phyloP scores from a whole-genome alignment of 345 rosid species.

The Eucalyptus erythrocorys region DNA sequence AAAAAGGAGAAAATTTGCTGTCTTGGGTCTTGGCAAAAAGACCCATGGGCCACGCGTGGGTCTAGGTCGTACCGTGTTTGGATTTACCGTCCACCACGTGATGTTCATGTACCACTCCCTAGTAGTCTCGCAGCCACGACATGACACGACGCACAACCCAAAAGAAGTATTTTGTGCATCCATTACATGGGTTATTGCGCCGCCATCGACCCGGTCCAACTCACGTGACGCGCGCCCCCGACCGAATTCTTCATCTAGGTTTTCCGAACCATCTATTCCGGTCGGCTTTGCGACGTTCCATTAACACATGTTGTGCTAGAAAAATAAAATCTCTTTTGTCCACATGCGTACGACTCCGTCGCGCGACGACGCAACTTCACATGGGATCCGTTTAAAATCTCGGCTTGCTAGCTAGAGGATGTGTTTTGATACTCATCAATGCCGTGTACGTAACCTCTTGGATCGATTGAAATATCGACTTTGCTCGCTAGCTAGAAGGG shows the following conservation, averaged over 20 bases:
- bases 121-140: not conserved
- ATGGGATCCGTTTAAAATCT: not conserved
- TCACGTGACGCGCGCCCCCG: accelerated
- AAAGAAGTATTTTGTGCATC: not conserved
- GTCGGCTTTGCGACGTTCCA: not conserved
- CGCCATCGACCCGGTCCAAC: not conserved
- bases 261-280: accelerated
- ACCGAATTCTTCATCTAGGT: not conserved
- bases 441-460: not conserved
- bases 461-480: too few relatives aligned
- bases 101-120: not conserved
- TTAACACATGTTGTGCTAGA: not conserved
- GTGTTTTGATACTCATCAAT: not conserved
- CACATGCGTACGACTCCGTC: too few relatives aligned
- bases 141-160: not conserved
- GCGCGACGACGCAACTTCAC: accelerated
- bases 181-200: not conserved
- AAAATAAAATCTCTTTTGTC: not conserved
- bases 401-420: not conserved
- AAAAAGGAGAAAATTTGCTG: not conserved
- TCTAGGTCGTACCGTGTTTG: not conserved
- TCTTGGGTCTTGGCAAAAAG: not conserved
- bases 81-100: not conserved
- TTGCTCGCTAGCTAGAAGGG: too few relatives aligned
- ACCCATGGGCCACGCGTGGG: not conserved